Evolutionary conservation across 495 filamentous ascomycete genomes (phyloP).

Genomic region (Rusavskia elegans): DNA sequence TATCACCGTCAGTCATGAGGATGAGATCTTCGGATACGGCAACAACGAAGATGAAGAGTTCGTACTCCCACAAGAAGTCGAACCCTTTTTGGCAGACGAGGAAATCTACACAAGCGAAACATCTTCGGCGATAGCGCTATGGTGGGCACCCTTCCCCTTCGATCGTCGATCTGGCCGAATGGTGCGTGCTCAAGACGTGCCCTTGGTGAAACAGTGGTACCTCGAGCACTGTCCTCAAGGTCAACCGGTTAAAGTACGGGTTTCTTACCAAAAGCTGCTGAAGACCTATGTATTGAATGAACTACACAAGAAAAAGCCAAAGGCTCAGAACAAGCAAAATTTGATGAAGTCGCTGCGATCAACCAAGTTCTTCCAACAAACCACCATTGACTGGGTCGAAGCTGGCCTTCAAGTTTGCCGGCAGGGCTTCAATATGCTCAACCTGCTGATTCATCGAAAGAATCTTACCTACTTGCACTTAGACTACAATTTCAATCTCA

Average conservation of each 20-base stretch:
- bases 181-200: constrained; percentile 93
- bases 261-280: constrained; percentile 97
- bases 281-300: constrained; percentile 97
- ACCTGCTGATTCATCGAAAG: constrained; percentile 94
- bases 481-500: constrained; percentile 99
- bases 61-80: constrained; percentile 59
- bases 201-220: constrained; percentile 97
- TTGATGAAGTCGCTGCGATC: constrained; percentile 76
- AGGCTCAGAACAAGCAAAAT: constrained; percentile 90
- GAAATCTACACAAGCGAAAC: constrained; percentile 84
- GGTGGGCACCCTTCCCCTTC: constrained; percentile 98
- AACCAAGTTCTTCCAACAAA: constrained; percentile 99
- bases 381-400: constrained; percentile 98
- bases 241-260: constrained; percentile 91
- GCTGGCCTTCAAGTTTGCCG: constrained; percentile 95
- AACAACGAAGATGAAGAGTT: constrained; percentile 85
- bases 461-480: constrained; percentile 97
- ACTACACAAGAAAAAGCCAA: constrained; percentile 83
- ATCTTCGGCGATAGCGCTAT: constrained; percentile 78
- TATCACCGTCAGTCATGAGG: constrained; percentile 80
- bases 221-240: constrained; percentile 84
- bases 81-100: constrained; percentile 83
- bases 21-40: constrained; percentile 78
- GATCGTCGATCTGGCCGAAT: constrained; percentile 93
- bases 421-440: constrained; percentile 99